Evolutionary conservation across 164 flowering plant species (phyloP), one percentile per base, ranked within the genome.

Genomic region (Amborella trichopoda): DNA sequence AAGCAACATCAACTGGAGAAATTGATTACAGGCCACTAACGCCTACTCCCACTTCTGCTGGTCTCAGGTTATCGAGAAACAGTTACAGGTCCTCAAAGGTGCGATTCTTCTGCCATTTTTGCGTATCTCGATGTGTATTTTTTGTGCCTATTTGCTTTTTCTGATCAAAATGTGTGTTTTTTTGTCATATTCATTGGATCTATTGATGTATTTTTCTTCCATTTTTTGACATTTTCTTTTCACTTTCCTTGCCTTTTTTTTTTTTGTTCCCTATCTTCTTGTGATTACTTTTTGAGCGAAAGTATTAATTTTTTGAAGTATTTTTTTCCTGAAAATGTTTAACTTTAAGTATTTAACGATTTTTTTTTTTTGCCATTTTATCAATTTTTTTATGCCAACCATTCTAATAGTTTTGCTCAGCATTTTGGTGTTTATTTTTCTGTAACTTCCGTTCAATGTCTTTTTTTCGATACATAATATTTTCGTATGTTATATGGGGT

Each of bases 51-150:
- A 76, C 95, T 5, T 77, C 83, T 18, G 65, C 81, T 10, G 81
- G 81, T 20, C 54, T 61, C 8, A 61, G 50, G 54, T 44, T 75
- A 49, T 62, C 80, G 9, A 80, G 39, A 45, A 71, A 67, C 40
- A 47, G 64, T 13, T 75, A 76, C 68, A 77, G 74, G 68, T 75
- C 83, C 0, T 80, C 89, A 13, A 80, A 80, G 83, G 89, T 80
- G 49, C 54, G 63, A 40, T 24, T 51, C 4, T 9, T 18, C 17
- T 17, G 32, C 49, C 19, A 4, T 32, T 19, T 33, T 19, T 21
- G 14, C 4, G n/a, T 10, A 10, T 44, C 26, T 10, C 5, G 17
- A 10, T 28, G 4, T n/a, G 20, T 13, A 28, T 11, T 10, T 17
- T 48, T 40, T 21, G 16, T 48, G 62, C 61, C 58, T 48, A 12